phyloP scores from a whole-genome alignment of 257 asterid genomes.

The Marsdenia floribunda region DNA sequence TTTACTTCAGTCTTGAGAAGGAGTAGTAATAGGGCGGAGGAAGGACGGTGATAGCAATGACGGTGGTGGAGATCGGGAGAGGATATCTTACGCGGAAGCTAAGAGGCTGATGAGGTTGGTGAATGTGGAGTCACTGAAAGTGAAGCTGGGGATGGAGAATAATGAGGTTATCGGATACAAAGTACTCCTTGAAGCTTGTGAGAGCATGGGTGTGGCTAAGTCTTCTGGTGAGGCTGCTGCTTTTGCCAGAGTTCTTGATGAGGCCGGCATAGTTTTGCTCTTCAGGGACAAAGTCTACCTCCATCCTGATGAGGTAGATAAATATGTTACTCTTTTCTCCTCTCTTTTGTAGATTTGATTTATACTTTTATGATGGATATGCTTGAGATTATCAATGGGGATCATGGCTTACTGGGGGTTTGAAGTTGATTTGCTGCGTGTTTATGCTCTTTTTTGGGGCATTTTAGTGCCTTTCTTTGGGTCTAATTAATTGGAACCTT shows the following conservation, averaged over 20 bases:
- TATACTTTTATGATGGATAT: no score
- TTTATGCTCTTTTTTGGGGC: background rate
- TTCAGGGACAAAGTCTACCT: conserved; percentile 88
- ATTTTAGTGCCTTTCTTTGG: background rate
- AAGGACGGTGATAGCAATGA: background rate
- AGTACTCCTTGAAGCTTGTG: conserved; percentile 63
- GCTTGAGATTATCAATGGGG: background rate
- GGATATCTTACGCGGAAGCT: conserved; percentile 68
- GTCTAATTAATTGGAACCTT: background rate
- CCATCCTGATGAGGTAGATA: conserved; percentile 76
- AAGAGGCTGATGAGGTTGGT: conserved; percentile 84
- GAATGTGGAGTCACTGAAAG: conserved; percentile 69
- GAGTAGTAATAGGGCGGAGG: background rate
- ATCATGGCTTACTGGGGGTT: background rate
- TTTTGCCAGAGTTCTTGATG: conserved; percentile 80
- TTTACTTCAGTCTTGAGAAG: no score
- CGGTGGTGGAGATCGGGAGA: conserved; percentile 16
- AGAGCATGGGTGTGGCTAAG: conserved; percentile 66
- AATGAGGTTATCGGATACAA: conserved; percentile 59
- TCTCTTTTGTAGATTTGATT: background rate
- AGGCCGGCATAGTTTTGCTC: conserved; percentile 82
- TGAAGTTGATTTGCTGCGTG: background rate
- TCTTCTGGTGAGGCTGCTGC: conserved; percentile 63
- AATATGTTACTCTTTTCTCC: no score
- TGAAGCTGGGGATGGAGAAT: conserved; percentile 63